These are phyloP conservation scores for Malus hybrid DNA, from an alignment of 331 rosid species.

Conservation along the genomic window DNA sequence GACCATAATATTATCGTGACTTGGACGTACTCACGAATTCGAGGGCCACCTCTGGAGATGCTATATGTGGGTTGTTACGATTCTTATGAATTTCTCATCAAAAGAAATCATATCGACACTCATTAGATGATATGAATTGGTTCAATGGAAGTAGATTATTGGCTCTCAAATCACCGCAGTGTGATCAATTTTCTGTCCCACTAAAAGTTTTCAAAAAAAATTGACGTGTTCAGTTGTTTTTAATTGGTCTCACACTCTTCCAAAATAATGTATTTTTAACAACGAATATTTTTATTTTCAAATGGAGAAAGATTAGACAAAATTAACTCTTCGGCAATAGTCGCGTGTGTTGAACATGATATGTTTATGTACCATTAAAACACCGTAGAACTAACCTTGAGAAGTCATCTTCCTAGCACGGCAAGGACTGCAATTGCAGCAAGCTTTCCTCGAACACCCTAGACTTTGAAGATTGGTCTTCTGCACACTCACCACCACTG, in stretches of 20 bases:
- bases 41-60: conserved; percentile 21
- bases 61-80: neutral
- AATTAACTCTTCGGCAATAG: too few relatives aligned
- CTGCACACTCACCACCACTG: too few relatives aligned
- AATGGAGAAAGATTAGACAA: too few relatives aligned
- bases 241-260: neutral
- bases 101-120: conserved; percentile 3
- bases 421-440: too few relatives aligned
- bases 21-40: neutral
- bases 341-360: too few relatives aligned
- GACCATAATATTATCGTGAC: conserved; percentile 13
- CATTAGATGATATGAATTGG: conserved; percentile 4
- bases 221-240: neutral
- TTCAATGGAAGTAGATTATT: conserved; percentile 1
- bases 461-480: too few relatives aligned
- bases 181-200: neutral
- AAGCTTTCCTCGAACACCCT: too few relatives aligned
- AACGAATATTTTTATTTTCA: too few relatives aligned
- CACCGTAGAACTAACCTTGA: too few relatives aligned
- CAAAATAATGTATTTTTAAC: neutral
- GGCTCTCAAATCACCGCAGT: neutral
- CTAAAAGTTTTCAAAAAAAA: neutral
- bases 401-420: too few relatives aligned
- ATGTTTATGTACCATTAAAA: too few relatives aligned
- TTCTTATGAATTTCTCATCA: neutral